Conservation (phyloP, 2,329 filamentous ascomycete genomes). For the Fusarium bulbicola region DNA sequence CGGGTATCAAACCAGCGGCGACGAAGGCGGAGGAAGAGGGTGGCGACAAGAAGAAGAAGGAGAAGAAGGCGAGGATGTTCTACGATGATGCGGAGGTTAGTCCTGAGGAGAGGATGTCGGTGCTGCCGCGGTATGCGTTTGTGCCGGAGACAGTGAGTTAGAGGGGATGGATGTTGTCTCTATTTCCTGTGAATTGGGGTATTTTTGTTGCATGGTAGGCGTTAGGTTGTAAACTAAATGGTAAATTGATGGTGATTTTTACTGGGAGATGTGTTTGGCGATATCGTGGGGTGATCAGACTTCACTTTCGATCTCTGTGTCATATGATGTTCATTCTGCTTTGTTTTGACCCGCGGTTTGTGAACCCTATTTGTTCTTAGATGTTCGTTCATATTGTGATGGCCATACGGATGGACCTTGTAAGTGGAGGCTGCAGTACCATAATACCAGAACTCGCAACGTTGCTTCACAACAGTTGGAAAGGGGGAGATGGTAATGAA, state of each 20-base stretch:
- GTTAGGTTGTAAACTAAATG: slow-evolving; percentile 41
- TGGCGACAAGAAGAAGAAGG: slow-evolving; percentile 71
- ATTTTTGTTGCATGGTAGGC: slow-evolving; percentile 41
- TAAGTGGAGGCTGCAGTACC: background rate
- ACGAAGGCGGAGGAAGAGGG: slow-evolving; percentile 51
- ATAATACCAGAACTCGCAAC: fast-evolving
- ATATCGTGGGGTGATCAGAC: too few relatives aligned
- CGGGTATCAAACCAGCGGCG: slow-evolving; percentile 61
- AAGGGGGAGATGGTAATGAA: fast-evolving
- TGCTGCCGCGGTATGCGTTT: slow-evolving; percentile 78
- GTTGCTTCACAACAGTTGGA: fast-evolving
- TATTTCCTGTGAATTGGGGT: slow-evolving; percentile 8
- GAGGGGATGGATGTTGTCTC: background rate
- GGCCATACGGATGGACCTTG: background rate
- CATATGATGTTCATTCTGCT: background rate
- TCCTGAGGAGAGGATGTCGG: slow-evolving; percentile 90
- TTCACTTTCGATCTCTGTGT: fast-evolving
- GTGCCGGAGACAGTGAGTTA: slow-evolving; percentile 40
- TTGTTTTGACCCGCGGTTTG: background rate
- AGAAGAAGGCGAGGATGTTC: slow-evolving; percentile 76
- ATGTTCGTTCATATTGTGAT: background rate
- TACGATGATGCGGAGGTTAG: slow-evolving; percentile 83
- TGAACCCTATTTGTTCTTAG: background rate
- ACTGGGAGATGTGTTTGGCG: background rate
- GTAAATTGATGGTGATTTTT: slow-evolving; percentile 36